Percentiles rank a stretch among this genome's conserved stretches.
phyloP scores from a whole-genome alignment of 164 flowering plant species.

The Akebia trifoliata region DNA sequence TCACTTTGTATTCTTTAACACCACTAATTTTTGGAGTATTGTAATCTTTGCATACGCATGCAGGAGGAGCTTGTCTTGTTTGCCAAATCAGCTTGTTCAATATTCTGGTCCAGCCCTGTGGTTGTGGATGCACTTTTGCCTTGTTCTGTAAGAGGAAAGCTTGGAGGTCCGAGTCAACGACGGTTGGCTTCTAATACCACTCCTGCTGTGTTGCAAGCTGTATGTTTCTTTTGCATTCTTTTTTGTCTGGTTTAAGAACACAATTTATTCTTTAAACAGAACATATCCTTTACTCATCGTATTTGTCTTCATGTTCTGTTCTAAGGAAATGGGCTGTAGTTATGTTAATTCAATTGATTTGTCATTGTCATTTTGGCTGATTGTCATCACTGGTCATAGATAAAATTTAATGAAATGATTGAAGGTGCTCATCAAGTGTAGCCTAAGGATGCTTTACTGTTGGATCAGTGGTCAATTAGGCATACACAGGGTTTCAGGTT shows the following conservation, averaged over 20 bases:
- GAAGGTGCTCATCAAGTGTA: neutral
- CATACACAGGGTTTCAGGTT: neutral
- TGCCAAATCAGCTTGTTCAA: slow-evolving; percentile 52
- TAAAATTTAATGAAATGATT: neutral
- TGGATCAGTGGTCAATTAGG: neutral
- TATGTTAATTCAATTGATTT: no score
- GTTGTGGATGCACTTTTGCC: slow-evolving; percentile 41
- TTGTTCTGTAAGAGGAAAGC: slow-evolving; percentile 70
- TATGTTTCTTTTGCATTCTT: slow-evolving; percentile 28
- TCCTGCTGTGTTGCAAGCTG: slow-evolving; percentile 70
- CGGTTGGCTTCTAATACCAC: slow-evolving; percentile 56
- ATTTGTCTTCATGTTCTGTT: no score
- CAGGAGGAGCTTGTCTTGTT: slow-evolving; percentile 67
- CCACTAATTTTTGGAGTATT: neutral
- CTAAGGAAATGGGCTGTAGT: no score
- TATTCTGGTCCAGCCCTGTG: slow-evolving; percentile 46
- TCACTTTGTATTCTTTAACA: neutral
- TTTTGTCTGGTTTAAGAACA: neutral
- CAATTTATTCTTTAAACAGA: neutral
- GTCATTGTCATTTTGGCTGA: no score
- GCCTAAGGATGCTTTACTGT: neutral
- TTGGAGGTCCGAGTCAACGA: slow-evolving; percentile 96
- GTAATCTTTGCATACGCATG: slow-evolving; percentile 16
- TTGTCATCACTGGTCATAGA: neutral
- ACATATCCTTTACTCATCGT: no score